Base-by-base conservation (phyloP, 306 rosid genomes). In the Dicorynia guianensis region DNA sequence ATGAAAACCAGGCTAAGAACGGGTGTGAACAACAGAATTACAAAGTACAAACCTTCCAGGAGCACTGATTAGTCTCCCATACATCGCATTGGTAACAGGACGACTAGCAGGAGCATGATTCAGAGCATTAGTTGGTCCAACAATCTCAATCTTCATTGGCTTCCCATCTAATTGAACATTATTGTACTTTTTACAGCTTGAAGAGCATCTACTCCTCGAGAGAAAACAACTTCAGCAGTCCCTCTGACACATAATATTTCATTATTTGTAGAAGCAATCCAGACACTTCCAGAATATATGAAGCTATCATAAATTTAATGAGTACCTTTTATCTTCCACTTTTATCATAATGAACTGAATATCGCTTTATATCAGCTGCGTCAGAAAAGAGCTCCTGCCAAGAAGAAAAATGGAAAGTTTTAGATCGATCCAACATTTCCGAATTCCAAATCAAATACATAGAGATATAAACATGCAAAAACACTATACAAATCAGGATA, bases 261-360 rank as follows among this genome's bases (percentile, higher is more conserved):
- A 30, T 59, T 56, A 34, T 34, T 13, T 5, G 6, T n/a, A 11
- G 46, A 11, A 60, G 44, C 44, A 60, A n/a, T 12, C 10, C 12
- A 5, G 11, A 58, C 42, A 58, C 4, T 34, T 58, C 4, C 5
- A 11, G 9, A 30, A 34, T 5, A 19, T 53, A 59, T 4, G 6
- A 25, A n/a, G 35, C 42, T 33, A 34, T 33, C 18, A 17, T 12
- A 33, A 58, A 25, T 58, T 58, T 25, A 39, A 25, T 30, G 17
- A 11, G 10, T 38, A 62, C 49, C 68, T 63, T 63, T 63, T 49
- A 63, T 39, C 68, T 63, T 40, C 68, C 68, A 17, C 68, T 63
- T 40, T 33, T 63, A 40, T 63, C 68, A 63, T 63, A 63, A n/a
- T 63, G 68, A 15, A 63, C 5, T n/a, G 48, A n/a, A 38, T n/a